phyloP scores from a whole-genome alignment of 2,329 filamentous ascomycete genomes.

The Paecilomyces niveus region DNA sequence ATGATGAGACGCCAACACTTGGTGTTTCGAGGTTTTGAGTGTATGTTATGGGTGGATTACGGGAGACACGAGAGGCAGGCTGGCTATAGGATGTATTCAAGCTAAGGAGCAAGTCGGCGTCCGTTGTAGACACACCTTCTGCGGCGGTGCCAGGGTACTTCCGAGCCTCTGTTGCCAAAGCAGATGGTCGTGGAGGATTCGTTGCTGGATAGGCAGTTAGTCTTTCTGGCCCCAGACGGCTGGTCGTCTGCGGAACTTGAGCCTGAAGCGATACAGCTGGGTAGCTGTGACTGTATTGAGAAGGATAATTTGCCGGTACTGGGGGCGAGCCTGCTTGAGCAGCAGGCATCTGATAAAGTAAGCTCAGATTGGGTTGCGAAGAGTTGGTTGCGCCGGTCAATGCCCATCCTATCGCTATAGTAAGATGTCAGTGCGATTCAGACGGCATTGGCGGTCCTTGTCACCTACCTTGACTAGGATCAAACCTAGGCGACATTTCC shows the following conservation, averaged over 20 bases:
- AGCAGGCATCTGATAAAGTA: constrained; percentile 63
- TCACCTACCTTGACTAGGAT: constrained; percentile 45
- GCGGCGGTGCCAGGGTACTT: constrained; percentile 31
- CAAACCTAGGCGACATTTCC: constrained; percentile 40
- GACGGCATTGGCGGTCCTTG: constrained; percentile 4
- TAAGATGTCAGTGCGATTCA: constrained; percentile 21
- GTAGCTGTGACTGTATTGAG: constrained; percentile 24
- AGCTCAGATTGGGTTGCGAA: constrained; percentile 72
- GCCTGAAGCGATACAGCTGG: constrained; percentile 12
- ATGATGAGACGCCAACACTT: constrained; percentile 15
- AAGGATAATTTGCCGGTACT: constrained; percentile 23
- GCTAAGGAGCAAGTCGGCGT: constrained; percentile 39
- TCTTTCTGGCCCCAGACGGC: constrained; percentile 20
- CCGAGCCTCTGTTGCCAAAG: constrained; percentile 12
- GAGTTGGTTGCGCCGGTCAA: constrained; percentile 84
- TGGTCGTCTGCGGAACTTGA: constrained; percentile 11
- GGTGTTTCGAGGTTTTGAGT: constrained; percentile 13
- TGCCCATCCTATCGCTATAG: constrained; percentile 68
- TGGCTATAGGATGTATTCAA: constrained; percentile 40
- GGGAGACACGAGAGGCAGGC: constrained; percentile 11
- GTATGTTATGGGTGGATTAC: constrained; percentile 19
- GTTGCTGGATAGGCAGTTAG: constrained; percentile 23
- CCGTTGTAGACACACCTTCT: constrained; percentile 28
- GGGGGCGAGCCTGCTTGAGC: constrained; percentile 14
- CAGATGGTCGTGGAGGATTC: constrained; percentile 10